Conservation (phyloP, 225 moss, liverwort and hornwort species). For the Antitrichia curtipendula region DNA sequence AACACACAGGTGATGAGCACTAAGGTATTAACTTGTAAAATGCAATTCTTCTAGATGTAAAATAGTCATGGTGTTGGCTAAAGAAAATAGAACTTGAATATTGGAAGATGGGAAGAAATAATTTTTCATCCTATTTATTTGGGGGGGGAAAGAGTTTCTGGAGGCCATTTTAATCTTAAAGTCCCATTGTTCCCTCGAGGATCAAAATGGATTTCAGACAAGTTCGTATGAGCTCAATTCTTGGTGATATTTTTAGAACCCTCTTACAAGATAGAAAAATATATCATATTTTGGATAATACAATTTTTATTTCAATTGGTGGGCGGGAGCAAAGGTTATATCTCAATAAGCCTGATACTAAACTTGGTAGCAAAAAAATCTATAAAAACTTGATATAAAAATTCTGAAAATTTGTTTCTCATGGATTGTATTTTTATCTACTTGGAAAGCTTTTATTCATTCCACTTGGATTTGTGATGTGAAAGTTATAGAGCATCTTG, state of each 20-base stretch:
- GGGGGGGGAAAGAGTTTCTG: rapidly evolving
- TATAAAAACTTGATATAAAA: too few relatives aligned
- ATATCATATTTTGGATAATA: rapidly evolving
- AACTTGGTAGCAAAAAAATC: too few relatives aligned
- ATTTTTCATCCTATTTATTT: background rate
- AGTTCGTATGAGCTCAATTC: background rate
- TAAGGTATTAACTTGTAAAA: background rate
- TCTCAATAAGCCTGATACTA: too few relatives aligned
- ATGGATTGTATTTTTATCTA: too few relatives aligned
- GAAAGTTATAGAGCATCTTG: too few relatives aligned
- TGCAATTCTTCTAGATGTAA: background rate
- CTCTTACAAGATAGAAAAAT: too few relatives aligned
- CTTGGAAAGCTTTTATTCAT: too few relatives aligned
- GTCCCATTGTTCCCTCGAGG: rapidly evolving
- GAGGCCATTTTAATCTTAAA: background rate
- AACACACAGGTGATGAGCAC: background rate
- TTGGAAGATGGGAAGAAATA: background rate
- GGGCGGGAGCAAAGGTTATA: rapidly evolving
- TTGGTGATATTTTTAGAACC: background rate
- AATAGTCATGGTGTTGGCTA: background rate
- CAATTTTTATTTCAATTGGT: too few relatives aligned
- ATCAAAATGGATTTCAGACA: background rate
- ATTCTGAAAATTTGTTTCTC: too few relatives aligned
- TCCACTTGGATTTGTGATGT: too few relatives aligned
- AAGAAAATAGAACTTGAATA: background rate